phyloP scores from a whole-genome alignment of 345 rosid species.

The Populus nigra region DNA sequence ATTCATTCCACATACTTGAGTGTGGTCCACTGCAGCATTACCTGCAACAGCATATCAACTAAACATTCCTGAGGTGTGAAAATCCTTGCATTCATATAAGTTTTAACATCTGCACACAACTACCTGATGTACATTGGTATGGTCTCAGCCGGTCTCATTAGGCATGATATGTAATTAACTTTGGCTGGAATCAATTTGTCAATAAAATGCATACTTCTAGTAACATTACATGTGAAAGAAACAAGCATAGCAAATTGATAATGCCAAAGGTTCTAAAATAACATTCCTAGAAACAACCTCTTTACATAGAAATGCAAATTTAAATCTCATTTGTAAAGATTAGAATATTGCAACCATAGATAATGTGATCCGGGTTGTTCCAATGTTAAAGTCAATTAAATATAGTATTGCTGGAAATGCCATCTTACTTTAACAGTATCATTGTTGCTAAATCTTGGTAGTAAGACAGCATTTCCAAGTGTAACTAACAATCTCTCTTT shows the following conservation, averaged over 20 bases:
- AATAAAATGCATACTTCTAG: neutral
- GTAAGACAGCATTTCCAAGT: neutral
- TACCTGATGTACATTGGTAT: neutral
- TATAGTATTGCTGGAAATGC: neutral
- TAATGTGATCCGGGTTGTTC: neutral
- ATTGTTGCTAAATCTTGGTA: neutral
- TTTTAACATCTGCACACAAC: neutral
- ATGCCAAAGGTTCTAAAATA: neutral
- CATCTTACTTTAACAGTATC: neutral
- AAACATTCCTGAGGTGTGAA: neutral
- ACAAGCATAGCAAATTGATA: neutral
- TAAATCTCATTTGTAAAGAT: neutral
- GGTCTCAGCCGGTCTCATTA: neutral
- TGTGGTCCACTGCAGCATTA: neutral
- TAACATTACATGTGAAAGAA: neutral
- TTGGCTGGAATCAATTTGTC: neutral
- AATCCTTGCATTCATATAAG: neutral
- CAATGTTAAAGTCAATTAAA: neutral
- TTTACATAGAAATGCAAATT: neutral
- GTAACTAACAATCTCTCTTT: neutral
- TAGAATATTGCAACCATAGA: neutral
- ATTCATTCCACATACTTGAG: neutral
- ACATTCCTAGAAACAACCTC: neutral
- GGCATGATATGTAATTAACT: neutral
- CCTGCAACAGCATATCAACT: constrained; percentile 7